These are phyloP conservation scores for Scutellaria galericulata DNA, from an alignment of 257 asterid species.

Conservation along the genomic window DNA sequence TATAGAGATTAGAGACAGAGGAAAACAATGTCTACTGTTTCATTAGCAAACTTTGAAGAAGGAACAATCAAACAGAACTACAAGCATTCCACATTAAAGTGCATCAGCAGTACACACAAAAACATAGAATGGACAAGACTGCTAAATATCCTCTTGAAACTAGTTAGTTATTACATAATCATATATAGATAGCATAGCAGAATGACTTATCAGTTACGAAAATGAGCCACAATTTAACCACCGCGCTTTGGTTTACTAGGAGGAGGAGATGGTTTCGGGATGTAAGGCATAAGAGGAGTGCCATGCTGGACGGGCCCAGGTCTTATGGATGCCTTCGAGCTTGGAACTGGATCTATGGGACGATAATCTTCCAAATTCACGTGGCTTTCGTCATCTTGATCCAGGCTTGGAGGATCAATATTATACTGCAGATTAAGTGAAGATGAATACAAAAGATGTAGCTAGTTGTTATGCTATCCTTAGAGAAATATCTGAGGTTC, in stretches of 20 bases:
- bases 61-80: conserved; percentile 15
- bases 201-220: not conserved
- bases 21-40: not conserved
- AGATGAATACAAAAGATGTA: no score
- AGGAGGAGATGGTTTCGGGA: conserved; percentile 80
- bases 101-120: conserved; percentile 27
- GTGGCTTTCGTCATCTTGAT: conserved; percentile 26
- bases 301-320: conserved; percentile 86
- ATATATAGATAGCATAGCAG: not conserved
- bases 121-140: not conserved
- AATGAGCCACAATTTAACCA: conserved; percentile 9
- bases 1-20: not conserved
- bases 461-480: not conserved
- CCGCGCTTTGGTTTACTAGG: conserved; percentile 46
- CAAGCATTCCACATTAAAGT: conserved; percentile 20
- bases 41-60: conserved; percentile 32
- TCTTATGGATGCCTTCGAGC: conserved; percentile 66
- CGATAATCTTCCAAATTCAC: conserved; percentile 68
- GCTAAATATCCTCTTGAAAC: conserved; percentile 25
- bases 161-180: conserved; percentile 29
- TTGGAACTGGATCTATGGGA: conserved; percentile 80
- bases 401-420: not conserved
- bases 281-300: conserved; percentile 80
- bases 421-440: conserved; percentile 43
- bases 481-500: not conserved